Evolutionary conservation across 2,329 filamentous ascomycete species (phyloP).

Genomic region (Fusarium chuoi): DNA sequence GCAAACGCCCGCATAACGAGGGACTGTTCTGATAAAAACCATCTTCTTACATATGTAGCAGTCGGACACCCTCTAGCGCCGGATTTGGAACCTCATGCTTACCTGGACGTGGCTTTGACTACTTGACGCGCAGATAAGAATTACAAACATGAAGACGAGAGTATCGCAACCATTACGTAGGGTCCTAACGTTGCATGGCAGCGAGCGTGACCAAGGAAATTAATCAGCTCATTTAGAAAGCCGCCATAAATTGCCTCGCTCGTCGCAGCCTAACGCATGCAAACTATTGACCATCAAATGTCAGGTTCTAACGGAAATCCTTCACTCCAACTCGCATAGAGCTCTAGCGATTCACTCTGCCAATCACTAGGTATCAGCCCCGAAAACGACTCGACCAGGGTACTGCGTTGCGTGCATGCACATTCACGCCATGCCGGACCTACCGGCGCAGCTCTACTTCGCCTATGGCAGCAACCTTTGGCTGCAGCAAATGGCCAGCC

Average conservation of each 20-base stretch:
- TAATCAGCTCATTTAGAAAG: neutral
- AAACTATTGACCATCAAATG: neutral
- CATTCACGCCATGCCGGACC: neutral
- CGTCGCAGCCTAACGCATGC: neutral
- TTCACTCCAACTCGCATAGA: neutral
- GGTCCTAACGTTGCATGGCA: neutral
- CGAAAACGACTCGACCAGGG: neutral
- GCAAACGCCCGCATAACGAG: neutral
- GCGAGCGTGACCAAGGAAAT: neutral
- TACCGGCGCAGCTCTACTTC: neutral
- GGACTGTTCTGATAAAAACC: rapidly evolving
- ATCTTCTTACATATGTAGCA: neutral
- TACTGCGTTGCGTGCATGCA: neutral
- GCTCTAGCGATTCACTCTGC: neutral
- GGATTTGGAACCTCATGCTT: neutral
- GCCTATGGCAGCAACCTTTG: neutral
- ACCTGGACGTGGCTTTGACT: no score
- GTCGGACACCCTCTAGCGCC: neutral
- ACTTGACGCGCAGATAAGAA: neutral
- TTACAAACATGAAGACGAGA: neutral
- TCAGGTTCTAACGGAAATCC: neutral
- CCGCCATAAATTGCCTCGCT: neutral
- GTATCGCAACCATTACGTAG: neutral
- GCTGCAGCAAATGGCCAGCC: neutral
- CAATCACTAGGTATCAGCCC: neutral